Evolutionary conservation across 805 yeast species (phyloP).

Genomic region (Candida endomychidarum): DNA sequence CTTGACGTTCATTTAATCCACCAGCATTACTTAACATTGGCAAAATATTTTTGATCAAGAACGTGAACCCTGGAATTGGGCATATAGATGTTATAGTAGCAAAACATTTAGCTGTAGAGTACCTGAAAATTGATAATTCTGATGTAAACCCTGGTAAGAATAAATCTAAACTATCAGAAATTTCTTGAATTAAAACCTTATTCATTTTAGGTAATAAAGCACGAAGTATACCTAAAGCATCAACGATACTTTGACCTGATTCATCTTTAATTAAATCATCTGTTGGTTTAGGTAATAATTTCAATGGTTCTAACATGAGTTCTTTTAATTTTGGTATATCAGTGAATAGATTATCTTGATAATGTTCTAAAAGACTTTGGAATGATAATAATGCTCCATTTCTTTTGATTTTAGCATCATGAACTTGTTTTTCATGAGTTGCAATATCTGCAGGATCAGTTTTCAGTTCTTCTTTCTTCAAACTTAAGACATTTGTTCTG

Average conservation of each 20-base stretch:
- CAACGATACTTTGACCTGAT: conserved; percentile 78
- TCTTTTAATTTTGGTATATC: conserved; percentile 65
- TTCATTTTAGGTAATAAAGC: conserved; percentile 68
- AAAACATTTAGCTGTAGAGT: conserved; percentile 85
- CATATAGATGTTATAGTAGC: conserved; percentile 72
- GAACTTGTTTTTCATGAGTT: conserved; percentile 60
- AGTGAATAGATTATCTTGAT: conserved; percentile 54
- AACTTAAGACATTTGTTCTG: conserved; percentile 62
- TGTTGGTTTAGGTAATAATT: conserved; percentile 26
- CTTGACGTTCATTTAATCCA: conserved; percentile 74
- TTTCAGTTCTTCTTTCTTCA: conserved; percentile 73
- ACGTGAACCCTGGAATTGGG: conserved; percentile 73
- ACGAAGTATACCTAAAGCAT: conserved; percentile 78
- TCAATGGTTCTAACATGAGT: conserved; percentile 66
- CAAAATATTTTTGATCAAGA: conserved; percentile 70
- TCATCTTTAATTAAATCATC: conserved; percentile 39
- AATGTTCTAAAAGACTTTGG: conserved; percentile 53
- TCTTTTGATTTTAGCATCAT: conserved; percentile 76
- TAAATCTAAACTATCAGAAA: conserved; percentile 41
- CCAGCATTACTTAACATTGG: conserved; percentile 82
- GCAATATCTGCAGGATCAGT: conserved; percentile 61
- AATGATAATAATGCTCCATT: conserved; percentile 79
- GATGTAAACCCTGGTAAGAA: conserved; percentile 63
- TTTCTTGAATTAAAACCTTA: conserved; percentile 44
- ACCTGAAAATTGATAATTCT: conserved; percentile 78